Percentiles rank a stretch among this genome's conserved stretches.
Conservation (phyloP, 805 yeast genomes). For the Cyberlindnera samutprakarnensis region DNA sequence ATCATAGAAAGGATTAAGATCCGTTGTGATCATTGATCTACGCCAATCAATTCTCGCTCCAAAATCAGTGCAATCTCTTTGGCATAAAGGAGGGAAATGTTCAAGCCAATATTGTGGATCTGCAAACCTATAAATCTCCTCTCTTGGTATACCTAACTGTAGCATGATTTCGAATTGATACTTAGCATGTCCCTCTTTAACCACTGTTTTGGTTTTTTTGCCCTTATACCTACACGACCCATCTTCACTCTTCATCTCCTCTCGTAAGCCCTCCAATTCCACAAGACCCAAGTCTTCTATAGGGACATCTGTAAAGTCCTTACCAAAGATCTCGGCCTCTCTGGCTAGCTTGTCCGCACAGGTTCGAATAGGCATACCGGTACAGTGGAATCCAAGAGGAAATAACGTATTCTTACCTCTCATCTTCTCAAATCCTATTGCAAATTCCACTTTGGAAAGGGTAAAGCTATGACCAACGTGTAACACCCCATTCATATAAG, state of each 20-base stretch:
- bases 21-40: slow-evolving; percentile 92
- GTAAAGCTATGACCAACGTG: slow-evolving; percentile 98
- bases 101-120: slow-evolving; percentile 88
- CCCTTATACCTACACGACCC: slow-evolving; percentile 91
- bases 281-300: slow-evolving; percentile 48
- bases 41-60: slow-evolving; percentile 99
- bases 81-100: slow-evolving; percentile 86
- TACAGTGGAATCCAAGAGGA: slow-evolving; percentile 98
- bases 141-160: slow-evolving; percentile 81
- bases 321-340: slow-evolving; percentile 88
- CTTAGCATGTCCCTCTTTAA: slow-evolving; percentile 90
- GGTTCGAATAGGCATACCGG: slow-evolving; percentile 97
- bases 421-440: slow-evolving; percentile 92
- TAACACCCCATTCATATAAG: slow-evolving; percentile 97
- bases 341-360: slow-evolving; percentile 92
- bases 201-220: slow-evolving; percentile 87
- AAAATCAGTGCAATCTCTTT: slow-evolving; percentile 66
- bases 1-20: slow-evolving; percentile 90
- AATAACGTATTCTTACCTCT: slow-evolving; percentile 85
- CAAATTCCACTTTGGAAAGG: slow-evolving; percentile 86
- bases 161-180: slow-evolving; percentile 95
- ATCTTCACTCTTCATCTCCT: slow-evolving; percentile 37
- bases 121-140: slow-evolving; percentile 81
- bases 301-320: slow-evolving; percentile 64
- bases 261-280: slow-evolving; percentile 32